phyloP scores from a whole-genome alignment of 108 stramenopile genomes.

The Schizochytrium sp. region DNA sequence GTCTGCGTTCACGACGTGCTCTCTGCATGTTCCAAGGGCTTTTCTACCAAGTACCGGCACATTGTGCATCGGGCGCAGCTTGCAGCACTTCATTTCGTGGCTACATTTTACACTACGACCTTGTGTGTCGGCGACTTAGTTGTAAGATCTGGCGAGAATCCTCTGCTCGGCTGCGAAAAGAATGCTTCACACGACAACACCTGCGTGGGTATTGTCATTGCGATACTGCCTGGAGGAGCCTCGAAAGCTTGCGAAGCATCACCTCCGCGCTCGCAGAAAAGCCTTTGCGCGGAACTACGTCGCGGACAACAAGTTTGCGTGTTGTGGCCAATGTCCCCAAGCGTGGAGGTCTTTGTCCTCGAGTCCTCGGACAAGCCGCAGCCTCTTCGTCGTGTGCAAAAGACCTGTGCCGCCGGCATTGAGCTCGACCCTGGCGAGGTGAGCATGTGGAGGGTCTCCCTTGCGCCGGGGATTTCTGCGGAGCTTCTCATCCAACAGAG shows the following conservation, averaged over 20 bases:
- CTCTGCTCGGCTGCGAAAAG: too few relatives aligned
- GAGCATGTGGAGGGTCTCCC: neutral
- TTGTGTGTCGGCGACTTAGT: neutral
- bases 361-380: too few relatives aligned
- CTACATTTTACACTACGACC: neutral
- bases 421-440: neutral
- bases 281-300: neutral
- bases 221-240: neutral
- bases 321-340: neutral
- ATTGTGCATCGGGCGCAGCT: neutral
- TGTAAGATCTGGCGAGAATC: too few relatives aligned
- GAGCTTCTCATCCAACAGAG: neutral
- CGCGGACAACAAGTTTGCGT: neutral
- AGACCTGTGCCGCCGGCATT: neutral
- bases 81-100: neutral
- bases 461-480: neutral
- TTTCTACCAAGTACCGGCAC: neutral
- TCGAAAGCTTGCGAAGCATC: neutral
- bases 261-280: neutral
- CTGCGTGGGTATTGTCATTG: neutral
- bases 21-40: neutral
- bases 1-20: neutral
- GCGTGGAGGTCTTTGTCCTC: too few relatives aligned
- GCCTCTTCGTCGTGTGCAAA: too few relatives aligned
- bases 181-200: neutral